phyloP scores from a whole-genome alignment of 2,329 filamentous ascomycete species.

The Bipolaris cookei region DNA sequence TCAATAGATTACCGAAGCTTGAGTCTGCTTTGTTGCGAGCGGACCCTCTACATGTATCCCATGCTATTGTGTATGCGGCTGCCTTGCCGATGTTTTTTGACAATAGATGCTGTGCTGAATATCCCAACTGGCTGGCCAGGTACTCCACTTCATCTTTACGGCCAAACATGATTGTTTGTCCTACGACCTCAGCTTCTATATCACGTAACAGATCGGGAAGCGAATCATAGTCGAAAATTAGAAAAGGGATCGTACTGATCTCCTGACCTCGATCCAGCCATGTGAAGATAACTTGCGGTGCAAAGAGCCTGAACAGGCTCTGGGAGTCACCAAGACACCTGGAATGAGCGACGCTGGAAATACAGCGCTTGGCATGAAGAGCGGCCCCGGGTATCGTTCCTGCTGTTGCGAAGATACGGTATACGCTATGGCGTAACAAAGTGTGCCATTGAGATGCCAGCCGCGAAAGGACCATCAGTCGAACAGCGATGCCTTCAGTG shows the following conservation, averaged over 20 bases:
- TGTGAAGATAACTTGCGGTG: constrained; percentile 86
- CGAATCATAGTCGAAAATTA: constrained; percentile 79
- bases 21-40: constrained; percentile 51
- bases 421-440: constrained; percentile 82
- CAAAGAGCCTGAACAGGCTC: constrained; percentile 81
- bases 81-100: constrained; percentile 75
- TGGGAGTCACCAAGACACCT: constrained; percentile 70
- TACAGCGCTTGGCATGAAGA: constrained; percentile 74
- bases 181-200: constrained; percentile 77
- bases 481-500: constrained; percentile 82
- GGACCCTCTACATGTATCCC: constrained; percentile 64
- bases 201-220: constrained; percentile 73
- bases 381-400: constrained; percentile 70
- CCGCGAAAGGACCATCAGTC: constrained; percentile 75
- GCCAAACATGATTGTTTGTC: constrained; percentile 81
- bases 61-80: constrained; percentile 82
- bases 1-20: constrained; percentile 70
- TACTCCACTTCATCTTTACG: constrained; percentile 68
- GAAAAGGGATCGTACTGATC: constrained; percentile 70
- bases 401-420: constrained; percentile 91
- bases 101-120: constrained; percentile 48
- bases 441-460: constrained; percentile 86
- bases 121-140: constrained; percentile 60
- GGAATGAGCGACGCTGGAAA: constrained; percentile 68
- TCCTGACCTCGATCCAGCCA: constrained; percentile 75